Percentiles rank a stretch among this genome's conserved stretches.
Conservation (phyloP, 176 grass and related monocot species). For the Triticum monococcum region DNA sequence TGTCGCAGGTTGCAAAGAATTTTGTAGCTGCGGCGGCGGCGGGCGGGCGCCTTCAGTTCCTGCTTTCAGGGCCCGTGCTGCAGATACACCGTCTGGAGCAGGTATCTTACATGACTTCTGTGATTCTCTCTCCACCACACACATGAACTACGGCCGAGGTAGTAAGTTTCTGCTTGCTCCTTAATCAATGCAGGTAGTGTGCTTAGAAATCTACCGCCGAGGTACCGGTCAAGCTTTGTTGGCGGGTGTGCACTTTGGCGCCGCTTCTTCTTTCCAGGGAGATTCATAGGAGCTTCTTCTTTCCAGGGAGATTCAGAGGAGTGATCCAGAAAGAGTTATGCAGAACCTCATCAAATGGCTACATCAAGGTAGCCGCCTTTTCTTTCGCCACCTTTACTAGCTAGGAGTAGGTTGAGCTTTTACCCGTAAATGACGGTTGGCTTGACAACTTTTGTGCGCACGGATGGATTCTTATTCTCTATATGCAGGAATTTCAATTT, state of each 20-base stretch:
- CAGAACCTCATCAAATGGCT: conserved; percentile 62
- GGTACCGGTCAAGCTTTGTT: conserved; percentile 68
- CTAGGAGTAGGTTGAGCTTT: too few relatives aligned
- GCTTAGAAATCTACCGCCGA: conserved; percentile 45
- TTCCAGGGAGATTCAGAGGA: conserved; percentile 58
- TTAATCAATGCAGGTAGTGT: conserved; percentile 37
- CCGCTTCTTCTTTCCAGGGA: conserved; percentile 47
- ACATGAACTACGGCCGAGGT: background rate
- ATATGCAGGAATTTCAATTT: conserved; percentile 55
- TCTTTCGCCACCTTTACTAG: background rate
- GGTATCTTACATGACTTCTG: background rate
- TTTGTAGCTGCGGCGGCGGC: too few relatives aligned
- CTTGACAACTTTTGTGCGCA: background rate
- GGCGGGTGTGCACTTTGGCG: conserved; percentile 38
- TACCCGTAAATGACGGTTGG: too few relatives aligned
- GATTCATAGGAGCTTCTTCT: conserved; percentile 53
- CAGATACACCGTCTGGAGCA: background rate
- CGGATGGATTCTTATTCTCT: background rate
- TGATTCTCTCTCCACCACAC: background rate
- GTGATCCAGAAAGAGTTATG: conserved; percentile 73
- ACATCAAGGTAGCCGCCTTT: background rate
- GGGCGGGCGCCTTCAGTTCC: background rate
- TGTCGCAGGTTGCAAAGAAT: background rate
- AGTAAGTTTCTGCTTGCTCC: background rate
- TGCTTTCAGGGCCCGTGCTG: background rate